Conservation (phyloP, 164 flowering plant species). For the Brasenia schreberi region DNA sequence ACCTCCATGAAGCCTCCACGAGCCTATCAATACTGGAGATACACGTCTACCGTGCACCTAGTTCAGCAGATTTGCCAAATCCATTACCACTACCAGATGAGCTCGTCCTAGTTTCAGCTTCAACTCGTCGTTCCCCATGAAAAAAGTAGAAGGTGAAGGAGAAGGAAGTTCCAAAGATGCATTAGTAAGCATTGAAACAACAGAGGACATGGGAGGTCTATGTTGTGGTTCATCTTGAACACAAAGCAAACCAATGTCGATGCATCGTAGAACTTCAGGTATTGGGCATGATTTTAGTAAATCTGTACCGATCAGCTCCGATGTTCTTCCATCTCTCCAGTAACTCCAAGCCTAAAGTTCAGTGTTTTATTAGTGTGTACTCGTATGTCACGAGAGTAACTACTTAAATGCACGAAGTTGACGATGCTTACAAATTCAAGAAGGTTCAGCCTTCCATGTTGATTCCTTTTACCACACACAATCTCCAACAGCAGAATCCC, state of each 20-base stretch:
- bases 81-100: too few relatives aligned
- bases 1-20: too few relatives aligned
- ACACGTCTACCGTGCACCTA: too few relatives aligned
- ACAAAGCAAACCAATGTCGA: slow-evolving; percentile 6
- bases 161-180: background rate
- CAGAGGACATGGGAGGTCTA: slow-evolving; percentile 6
- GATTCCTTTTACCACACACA: slow-evolving; percentile 4
- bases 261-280: slow-evolving; percentile 2
- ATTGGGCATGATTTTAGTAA: background rate
- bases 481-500: slow-evolving; percentile 11
- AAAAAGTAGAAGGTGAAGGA: too few relatives aligned
- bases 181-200: slow-evolving; percentile 3
- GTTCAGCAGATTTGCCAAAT: too few relatives aligned
- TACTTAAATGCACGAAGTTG: background rate
- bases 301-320: slow-evolving; percentile 5
- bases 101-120: too few relatives aligned
- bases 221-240: slow-evolving; percentile 8
- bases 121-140: too few relatives aligned
- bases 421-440: background rate
- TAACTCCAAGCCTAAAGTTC: slow-evolving; percentile 4
- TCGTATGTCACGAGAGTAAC: background rate
- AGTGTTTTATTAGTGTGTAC: background rate
- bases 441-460: background rate
- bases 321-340: background rate
- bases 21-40: too few relatives aligned